A percentile compares a stretch with the other conserved stretches of the same genome.
phyloP scores from a whole-genome alignment of 2,329 filamentous ascomycete genomes.

The Penicillium hesseltinei region DNA sequence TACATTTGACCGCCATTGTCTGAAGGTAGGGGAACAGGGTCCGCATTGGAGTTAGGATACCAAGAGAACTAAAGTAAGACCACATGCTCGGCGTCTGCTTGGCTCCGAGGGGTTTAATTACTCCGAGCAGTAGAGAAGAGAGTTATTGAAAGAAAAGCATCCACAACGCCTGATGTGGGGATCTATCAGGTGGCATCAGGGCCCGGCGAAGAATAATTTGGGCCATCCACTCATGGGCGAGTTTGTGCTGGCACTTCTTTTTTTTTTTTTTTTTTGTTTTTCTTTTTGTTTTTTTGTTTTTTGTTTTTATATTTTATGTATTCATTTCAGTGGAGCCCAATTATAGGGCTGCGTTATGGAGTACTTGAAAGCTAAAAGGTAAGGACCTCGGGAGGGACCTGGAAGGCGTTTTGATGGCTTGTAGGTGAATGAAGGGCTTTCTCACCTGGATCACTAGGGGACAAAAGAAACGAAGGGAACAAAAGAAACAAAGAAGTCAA shows the following conservation, averaged over 20 bases:
- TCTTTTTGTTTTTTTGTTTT: neutral
- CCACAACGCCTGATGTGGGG: conserved; percentile 12
- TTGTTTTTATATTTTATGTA: neutral
- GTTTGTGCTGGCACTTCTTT: conserved; percentile 3
- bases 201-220: neutral
- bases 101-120: conserved; percentile 1
- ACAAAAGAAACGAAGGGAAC: neutral
- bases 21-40: neutral
- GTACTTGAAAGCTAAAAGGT: neutral
- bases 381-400: neutral
- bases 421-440: neutral
- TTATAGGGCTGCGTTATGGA: neutral
- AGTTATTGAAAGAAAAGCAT: neutral
- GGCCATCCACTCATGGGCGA: conserved; percentile 3
- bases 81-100: conserved; percentile 2
- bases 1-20: conserved; percentile 5
- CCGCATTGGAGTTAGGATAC: neutral
- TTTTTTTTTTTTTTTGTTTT: neutral
- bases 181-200: conserved; percentile 14
- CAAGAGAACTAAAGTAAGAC: neutral
- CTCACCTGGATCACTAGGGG: neutral
- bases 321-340: neutral
- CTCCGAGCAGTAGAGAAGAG: neutral
- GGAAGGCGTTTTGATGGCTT: neutral
- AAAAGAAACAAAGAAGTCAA: neutral